A percentile compares a stretch with the other conserved stretches of the same genome.
Evolutionary conservation across 495 filamentous ascomycete genomes (phyloP).

Genomic region (Aspergillus olivimuriae): DNA sequence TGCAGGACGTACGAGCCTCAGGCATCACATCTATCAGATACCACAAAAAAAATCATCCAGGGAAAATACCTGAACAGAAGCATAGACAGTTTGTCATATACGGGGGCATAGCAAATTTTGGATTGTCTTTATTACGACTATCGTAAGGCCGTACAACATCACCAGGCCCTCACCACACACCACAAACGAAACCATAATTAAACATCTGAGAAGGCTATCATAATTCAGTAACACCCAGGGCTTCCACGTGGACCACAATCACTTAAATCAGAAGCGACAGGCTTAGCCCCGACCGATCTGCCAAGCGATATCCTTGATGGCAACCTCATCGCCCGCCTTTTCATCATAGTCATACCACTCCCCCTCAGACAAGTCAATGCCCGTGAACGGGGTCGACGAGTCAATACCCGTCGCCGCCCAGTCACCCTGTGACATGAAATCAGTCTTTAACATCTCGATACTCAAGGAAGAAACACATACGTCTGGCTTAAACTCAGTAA

Average conservation of each 20-base stretch:
- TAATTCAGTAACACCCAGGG: neutral
- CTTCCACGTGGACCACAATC: too few relatives aligned
- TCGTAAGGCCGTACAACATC: too few relatives aligned
- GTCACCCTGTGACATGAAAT: conserved; percentile 54
- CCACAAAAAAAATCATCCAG: too few relatives aligned
- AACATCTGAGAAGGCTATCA: conserved; percentile 8
- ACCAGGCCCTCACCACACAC: neutral
- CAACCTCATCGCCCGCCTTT: conserved; percentile 72
- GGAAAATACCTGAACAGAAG: too few relatives aligned
- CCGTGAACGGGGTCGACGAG: conserved; percentile 68
- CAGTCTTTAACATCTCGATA: neutral
- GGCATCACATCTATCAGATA: neutral
- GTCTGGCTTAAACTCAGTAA: conserved; percentile 81
- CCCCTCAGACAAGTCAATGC: conserved; percentile 75
- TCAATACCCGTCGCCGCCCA: conserved; percentile 82
- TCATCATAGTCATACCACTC: conserved; percentile 92
- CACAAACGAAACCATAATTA: conserved; percentile 3
- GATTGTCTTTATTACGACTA: too few relatives aligned
- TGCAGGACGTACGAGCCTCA: neutral
- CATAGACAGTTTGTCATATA: too few relatives aligned
- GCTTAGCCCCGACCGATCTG: conserved; percentile 53
- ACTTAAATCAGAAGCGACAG: too few relatives aligned
- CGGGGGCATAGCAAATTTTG: too few relatives aligned
- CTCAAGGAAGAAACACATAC: conserved; percentile 31
- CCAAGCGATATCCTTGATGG: conserved; percentile 90